Conservation (phyloP, 2,329 filamentous ascomycete species). For the Cercospora sp. region DNA sequence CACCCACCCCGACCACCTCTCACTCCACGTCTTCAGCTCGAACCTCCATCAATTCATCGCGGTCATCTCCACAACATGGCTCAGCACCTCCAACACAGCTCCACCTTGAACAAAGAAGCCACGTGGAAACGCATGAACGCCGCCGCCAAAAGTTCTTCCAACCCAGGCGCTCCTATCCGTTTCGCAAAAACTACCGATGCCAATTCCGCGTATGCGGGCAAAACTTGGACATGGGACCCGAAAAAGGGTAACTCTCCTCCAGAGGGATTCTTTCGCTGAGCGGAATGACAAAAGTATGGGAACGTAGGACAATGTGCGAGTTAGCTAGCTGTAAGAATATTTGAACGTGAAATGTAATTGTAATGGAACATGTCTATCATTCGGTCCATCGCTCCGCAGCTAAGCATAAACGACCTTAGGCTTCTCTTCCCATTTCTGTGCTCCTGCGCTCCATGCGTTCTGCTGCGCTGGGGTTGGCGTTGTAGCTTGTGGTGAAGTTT, state of each 20-base stretch:
- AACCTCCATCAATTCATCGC: background rate
- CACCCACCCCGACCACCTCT: background rate
- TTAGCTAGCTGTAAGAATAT: background rate
- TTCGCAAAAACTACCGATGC: background rate
- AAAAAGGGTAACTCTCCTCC: background rate
- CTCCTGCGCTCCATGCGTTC: background rate
- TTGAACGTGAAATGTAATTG: background rate
- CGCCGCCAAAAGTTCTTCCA: background rate
- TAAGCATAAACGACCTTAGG: constrained; percentile 11
- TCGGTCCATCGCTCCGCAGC: background rate
- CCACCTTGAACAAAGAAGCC: background rate
- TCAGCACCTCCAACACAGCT: background rate
- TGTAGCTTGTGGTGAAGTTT: background rate
- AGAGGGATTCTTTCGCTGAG: background rate
- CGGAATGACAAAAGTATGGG: background rate
- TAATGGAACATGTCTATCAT: background rate
- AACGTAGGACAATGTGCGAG: background rate
- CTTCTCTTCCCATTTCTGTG: constrained; percentile 9
- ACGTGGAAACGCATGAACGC: background rate
- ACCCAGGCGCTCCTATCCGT: background rate
- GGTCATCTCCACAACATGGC: background rate
- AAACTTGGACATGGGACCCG: background rate
- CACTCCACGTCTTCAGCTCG: background rate
- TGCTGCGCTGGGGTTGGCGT: background rate
- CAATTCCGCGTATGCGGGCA: background rate